phyloP scores from a whole-genome alignment of 2,329 filamentous ascomycete genomes.

The Beauveria brongniartii region DNA sequence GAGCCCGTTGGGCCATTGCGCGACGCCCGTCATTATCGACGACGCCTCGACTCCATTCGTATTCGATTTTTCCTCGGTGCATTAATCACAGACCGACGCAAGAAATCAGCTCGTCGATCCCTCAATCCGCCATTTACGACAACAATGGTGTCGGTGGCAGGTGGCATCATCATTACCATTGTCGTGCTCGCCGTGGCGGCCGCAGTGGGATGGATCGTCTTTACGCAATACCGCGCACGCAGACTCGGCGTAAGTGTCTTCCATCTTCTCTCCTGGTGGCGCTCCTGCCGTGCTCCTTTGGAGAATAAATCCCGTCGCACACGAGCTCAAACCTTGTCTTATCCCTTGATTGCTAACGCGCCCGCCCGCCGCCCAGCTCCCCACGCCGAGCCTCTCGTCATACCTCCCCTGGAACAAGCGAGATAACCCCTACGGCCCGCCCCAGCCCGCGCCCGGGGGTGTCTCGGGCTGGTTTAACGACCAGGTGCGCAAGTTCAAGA shows the following conservation, averaged over 20 bases:
- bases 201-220: slow-evolving; percentile 59
- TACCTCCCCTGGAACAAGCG: slow-evolving; percentile 63
- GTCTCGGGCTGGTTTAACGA: slow-evolving; percentile 66
- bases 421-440: slow-evolving; percentile 39
- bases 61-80: not conserved
- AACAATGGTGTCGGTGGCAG: slow-evolving; percentile 49
- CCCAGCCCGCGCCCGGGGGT: slow-evolving; percentile 51
- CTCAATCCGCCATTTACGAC: not conserved
- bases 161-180: slow-evolving; percentile 66
- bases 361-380: slow-evolving; percentile 41
- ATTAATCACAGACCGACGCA: not conserved
- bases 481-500: slow-evolving; percentile 54
- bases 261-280: not conserved
- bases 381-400: slow-evolving; percentile 57
- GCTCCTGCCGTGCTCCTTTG: not conserved
- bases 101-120: not conserved
- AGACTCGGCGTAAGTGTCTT: slow-evolving; percentile 54
- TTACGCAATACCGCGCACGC: slow-evolving; percentile 63
- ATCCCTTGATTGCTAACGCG: not conserved
- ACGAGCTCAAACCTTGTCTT: not conserved
- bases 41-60: not conserved
- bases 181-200: slow-evolving; percentile 51
- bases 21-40: not conserved
- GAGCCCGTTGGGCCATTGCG: not conserved
- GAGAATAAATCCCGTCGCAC: not conserved